Conservation (phyloP, 768 basidiomycete species). For the Leccinum uliginosum region DNA sequence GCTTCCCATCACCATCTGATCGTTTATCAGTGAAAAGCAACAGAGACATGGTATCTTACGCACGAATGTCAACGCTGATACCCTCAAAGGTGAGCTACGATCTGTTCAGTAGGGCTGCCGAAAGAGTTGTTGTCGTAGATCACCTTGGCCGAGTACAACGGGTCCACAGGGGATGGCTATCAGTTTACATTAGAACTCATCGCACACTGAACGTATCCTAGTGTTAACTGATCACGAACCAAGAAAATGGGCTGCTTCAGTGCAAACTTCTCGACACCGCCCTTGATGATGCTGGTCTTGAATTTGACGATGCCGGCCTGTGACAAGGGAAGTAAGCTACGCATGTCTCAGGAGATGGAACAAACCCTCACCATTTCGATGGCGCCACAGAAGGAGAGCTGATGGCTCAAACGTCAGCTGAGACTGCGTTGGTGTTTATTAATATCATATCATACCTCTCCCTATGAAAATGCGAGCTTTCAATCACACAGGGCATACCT, state of each 20-base stretch:
- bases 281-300: conserved; percentile 68
- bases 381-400: conserved; percentile 74
- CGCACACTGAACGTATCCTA: too few species aligned
- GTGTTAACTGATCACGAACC: conserved; percentile 32
- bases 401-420: not conserved
- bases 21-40: not conserved
- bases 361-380: conserved; percentile 59
- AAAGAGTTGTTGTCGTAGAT: not conserved
- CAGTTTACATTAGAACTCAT: not conserved
- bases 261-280: conserved; percentile 68
- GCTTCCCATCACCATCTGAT: conserved; percentile 65
- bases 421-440: not conserved
- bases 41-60: conserved; percentile 6
- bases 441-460: conserved; percentile 44
- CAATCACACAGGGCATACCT: not conserved
- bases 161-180: conserved; percentile 72
- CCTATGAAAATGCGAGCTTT: conserved; percentile 32
- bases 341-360: not conserved
- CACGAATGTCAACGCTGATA: conserved; percentile 68
- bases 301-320: conserved; percentile 72
- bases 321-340: not conserved
- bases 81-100: conserved; percentile 68
- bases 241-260: conserved; percentile 58
- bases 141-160: conserved; percentile 67
- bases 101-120: not conserved